A percentile compares a stretch with the other conserved stretches of the same genome.
phyloP scores from a whole-genome alignment of 306 rosid genomes.

The Dryas alaskensis region DNA sequence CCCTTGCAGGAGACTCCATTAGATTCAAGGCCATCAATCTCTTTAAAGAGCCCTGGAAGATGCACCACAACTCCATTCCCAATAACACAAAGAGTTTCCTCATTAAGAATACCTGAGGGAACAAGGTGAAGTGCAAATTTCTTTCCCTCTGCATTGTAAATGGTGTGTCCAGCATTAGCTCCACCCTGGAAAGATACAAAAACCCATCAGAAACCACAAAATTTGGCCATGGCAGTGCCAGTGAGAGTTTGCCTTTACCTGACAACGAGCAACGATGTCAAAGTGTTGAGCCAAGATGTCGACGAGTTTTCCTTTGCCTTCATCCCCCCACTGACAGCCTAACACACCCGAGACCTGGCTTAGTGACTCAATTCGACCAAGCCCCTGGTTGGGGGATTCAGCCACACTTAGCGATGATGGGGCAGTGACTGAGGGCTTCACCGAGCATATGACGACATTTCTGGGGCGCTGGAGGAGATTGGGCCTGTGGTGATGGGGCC shows the following conservation, averaged over 20 bases:
- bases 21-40: conserved; percentile 75
- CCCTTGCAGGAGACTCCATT: conserved; percentile 85
- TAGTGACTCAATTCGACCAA: conserved; percentile 58
- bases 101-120: conserved; percentile 93
- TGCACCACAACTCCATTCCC: conserved; percentile 98
- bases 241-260: conserved; percentile 39
- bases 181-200: conserved; percentile 59
- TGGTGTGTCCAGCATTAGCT: conserved; percentile 96
- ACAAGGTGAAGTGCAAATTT: conserved; percentile 95
- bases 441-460: conserved; percentile 47
- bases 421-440: conserved; percentile 40
- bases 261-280: conserved; percentile 91
- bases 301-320: conserved; percentile 95
- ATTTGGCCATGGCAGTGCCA: not conserved
- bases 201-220: not conserved
- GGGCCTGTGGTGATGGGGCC: conserved; percentile 8
- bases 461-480: conserved; percentile 8
- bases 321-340: conserved; percentile 98
- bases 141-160: conserved; percentile 91
- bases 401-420: conserved; percentile 52
- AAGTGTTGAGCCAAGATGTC: conserved; percentile 89
- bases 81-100: conserved; percentile 81
- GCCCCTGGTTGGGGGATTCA: conserved; percentile 25
- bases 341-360: conserved; percentile 85
- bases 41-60: conserved; percentile 77